Evolutionary conservation across 768 basidiomycete genomes (phyloP), one percentile per base, ranked within the genome.

Genomic region (Suillus bovinus): DNA sequence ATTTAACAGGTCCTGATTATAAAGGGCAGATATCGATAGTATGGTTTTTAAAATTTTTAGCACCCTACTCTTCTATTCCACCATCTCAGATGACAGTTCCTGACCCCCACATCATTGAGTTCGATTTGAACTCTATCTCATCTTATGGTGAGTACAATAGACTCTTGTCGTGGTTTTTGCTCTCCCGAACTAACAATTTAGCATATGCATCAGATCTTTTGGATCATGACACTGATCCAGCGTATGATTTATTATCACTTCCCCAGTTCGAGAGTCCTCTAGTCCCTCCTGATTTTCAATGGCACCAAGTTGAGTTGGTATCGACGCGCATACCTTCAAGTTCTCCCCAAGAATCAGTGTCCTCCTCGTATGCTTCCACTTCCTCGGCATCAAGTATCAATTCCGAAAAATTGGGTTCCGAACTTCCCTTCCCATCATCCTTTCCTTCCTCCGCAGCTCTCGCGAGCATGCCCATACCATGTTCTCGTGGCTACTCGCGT

Each of bases 391-490:
- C 54, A n/a, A 5, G 11, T 9, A 42, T 57, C 10, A 42, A 55
- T 0, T 57, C 56, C 17, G 14, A 34, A 11, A 55, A 64, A 6
- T 54, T 60, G 13, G 31, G 46, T 14, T 38, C 57, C 5, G 49
- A 56, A 10, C 31, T 38, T 24, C 54, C 44, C 27, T 67, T 49
- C 22, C 60, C 60, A 22, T 24, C 55, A 4, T 20, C 60, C 2
- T 62, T 66, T 46, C 65, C 72, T 1, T 68, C 73, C 38, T 7
- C 65, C 2, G 65, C 72, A 0, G 54, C 53, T 3, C 68, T 74
- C 24, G 70, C 71, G 0, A 61, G 63, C 44, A 76, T 74, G 69
- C 70, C 74, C 3, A 66, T 76, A 4, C 72, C 73, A 50, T 72
- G 67, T 20, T 68, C 73, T 1, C 74, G 73, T 57, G 36, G 59